Percentiles rank a stretch among this genome's conserved stretches.
These are phyloP conservation scores for Aspergillus chevalieri DNA, from an alignment of 2,329 filamentous ascomycete genomes.

Conservation along the genomic window DNA sequence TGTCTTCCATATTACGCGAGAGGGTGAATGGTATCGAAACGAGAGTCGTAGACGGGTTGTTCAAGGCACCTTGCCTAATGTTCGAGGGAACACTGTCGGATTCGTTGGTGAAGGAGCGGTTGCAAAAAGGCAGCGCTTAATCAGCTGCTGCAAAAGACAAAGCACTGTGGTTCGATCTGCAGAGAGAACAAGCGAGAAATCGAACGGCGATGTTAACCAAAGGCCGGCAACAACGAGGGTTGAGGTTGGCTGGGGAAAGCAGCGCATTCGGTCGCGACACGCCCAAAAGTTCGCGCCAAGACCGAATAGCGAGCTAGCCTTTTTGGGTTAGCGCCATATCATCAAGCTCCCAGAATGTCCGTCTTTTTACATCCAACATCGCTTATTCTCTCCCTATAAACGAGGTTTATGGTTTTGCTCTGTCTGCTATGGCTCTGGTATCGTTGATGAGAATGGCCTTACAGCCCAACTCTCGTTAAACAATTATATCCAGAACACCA, in stretches of 20 bases:
- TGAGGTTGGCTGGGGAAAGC: conserved; percentile 19
- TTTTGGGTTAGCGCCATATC: conserved; percentile 5
- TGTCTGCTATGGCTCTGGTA: too few relatives aligned
- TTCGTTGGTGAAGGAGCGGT: neutral
- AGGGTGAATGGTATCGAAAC: conserved; percentile 19
- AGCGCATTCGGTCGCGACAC: conserved; percentile 25
- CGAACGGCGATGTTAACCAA: neutral
- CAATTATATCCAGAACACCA: too few relatives aligned
- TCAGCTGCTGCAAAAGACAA: conserved; percentile 1
- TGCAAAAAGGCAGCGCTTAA: conserved; percentile 7
- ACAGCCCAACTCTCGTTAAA: too few relatives aligned
- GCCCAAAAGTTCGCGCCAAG: conserved; percentile 34
- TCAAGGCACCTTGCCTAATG: conserved; percentile 24
- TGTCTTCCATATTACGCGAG: conserved; percentile 32
- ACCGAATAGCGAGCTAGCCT: conserved; percentile 13
- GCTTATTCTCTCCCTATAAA: neutral
- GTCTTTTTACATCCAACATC: neutral
- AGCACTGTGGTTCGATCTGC: neutral
- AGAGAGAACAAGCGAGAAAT: neutral
- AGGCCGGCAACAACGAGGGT: conserved; percentile 5
- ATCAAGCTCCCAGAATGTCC: neutral
- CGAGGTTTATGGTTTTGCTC: too few relatives aligned
- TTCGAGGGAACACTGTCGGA: conserved; percentile 8
- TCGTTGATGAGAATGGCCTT: too few relatives aligned
- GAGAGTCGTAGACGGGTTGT: conserved; percentile 26